These are phyloP conservation scores for Debaryomyces maramus DNA, from an alignment of 805 yeast genomes.

Conservation along the genomic window DNA sequence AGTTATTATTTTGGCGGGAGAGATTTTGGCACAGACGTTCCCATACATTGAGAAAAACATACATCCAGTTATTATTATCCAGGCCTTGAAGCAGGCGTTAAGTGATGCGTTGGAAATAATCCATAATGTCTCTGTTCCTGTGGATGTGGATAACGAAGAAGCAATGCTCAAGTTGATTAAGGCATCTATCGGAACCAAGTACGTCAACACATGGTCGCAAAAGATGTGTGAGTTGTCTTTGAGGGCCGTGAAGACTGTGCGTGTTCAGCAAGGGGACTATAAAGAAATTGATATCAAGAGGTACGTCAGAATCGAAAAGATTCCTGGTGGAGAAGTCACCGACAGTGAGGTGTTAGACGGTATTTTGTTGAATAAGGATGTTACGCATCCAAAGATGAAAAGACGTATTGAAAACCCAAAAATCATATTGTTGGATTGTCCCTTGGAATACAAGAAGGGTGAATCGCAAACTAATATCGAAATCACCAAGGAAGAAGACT, in stretches of 20 bases:
- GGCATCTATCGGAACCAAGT: conserved; percentile 95
- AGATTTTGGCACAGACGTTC: conserved; percentile 90
- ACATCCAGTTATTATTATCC: conserved; percentile 95
- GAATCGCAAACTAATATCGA: conserved; percentile 98
- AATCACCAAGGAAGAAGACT: conserved; percentile 92
- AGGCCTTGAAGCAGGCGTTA: conserved; percentile 88
- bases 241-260: conserved; percentile 82
- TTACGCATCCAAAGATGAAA: conserved; percentile 98
- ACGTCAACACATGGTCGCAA: conserved; percentile 85
- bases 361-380: conserved; percentile 90
- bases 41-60: conserved; percentile 93
- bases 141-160: conserved; percentile 78
- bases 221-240: conserved; percentile 89
- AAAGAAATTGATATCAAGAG: conserved; percentile 91
- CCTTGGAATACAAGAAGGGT: conserved; percentile 97
- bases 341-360: conserved; percentile 90
- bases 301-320: conserved; percentile 90
- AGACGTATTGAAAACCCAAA: conserved; percentile 87
- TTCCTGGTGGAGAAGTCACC: conserved; percentile 96
- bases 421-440: conserved; percentile 88
- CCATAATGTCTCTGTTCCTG: conserved; percentile 77
- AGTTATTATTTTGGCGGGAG: conserved; percentile 96
- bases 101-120: conserved; percentile 88
- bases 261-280: conserved; percentile 56
- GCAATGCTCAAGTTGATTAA: conserved; percentile 85